Evolutionary conservation across 2,329 filamentous ascomycete genomes (phyloP).

Genomic region (Alternaria infectoria): DNA sequence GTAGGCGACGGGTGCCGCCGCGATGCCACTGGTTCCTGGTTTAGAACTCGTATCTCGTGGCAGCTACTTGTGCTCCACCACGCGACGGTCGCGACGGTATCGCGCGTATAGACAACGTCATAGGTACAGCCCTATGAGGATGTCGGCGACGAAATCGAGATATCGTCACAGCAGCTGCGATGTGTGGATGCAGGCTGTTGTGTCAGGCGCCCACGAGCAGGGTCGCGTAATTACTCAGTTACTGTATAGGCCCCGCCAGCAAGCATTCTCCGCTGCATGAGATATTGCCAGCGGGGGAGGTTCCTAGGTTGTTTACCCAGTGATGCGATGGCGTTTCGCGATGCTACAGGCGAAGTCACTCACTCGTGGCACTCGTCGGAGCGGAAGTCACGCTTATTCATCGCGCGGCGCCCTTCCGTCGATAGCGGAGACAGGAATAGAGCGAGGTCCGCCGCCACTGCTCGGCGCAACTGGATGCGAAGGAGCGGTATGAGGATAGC

Average conservation of each 20-base stretch:
- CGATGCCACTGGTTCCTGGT: slow-evolving; percentile 15
- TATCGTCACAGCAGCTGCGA: too few relatives aligned
- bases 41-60: slow-evolving; percentile 38
- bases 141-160: slow-evolving; percentile 3
- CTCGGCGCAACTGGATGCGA: slow-evolving; percentile 2
- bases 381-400: not conserved
- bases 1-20: slow-evolving; percentile 15
- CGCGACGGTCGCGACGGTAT: not conserved
- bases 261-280: slow-evolving; percentile 24
- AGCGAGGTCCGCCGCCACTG: slow-evolving; percentile 1
- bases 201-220: slow-evolving; percentile 2
- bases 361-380: not conserved
- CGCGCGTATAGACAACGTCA: slow-evolving; percentile 8
- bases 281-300: slow-evolving; percentile 15
- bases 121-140: slow-evolving; percentile 27
- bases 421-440: slow-evolving; percentile 9
- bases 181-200: not conserved
- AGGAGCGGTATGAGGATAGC: slow-evolving; percentile 3
- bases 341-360: not conserved
- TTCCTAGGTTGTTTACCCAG: slow-evolving; percentile 12
- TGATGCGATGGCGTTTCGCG: not conserved
- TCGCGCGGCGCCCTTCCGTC: not conserved
- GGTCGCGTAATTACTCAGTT: slow-evolving; percentile 20
- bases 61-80: slow-evolving; percentile 28
- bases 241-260: slow-evolving; percentile 1